phyloP scores from a whole-genome alignment of 169 alveolate genomes.

The Plasmodium vivax region DNA sequence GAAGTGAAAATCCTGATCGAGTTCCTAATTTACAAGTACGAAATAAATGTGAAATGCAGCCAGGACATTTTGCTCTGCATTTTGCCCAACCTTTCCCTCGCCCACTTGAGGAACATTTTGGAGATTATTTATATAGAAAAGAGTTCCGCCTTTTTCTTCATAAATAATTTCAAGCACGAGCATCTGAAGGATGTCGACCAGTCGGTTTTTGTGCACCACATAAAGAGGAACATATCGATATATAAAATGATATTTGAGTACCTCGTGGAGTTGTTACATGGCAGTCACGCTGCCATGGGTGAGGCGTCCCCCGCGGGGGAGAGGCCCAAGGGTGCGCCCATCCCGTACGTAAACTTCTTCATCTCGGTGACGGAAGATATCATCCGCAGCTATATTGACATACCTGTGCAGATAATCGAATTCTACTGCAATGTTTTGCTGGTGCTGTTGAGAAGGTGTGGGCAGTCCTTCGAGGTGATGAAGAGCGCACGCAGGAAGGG shows the following conservation, averaged over 20 bases:
- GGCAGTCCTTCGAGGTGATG: constrained; percentile 8
- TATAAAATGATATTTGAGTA: constrained; percentile 54
- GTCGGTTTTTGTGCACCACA: constrained; percentile 22
- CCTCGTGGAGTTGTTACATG: constrained; percentile 16
- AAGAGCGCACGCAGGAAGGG: neutral
- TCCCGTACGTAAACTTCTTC: constrained; percentile 45
- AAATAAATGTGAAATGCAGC: constrained; percentile 59
- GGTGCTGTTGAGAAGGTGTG: neutral
- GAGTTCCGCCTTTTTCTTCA: constrained; percentile 27
- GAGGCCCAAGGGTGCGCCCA: neutral
- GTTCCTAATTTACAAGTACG: constrained; percentile 66
- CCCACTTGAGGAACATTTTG: constrained; percentile 26
- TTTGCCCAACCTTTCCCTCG: constrained; percentile 23
- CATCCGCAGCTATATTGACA: constrained; percentile 31
- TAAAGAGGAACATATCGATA: constrained; percentile 39
- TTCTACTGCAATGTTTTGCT: constrained; percentile 43
- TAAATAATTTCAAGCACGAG: constrained; percentile 43
- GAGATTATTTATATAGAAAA: constrained; percentile 68
- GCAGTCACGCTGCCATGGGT: neutral
- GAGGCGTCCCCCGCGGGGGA: neutral
- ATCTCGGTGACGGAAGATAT: constrained; percentile 37
- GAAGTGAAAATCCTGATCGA: constrained; percentile 58
- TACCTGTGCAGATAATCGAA: constrained; percentile 30
- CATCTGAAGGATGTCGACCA: constrained; percentile 9
- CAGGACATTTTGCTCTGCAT: constrained; percentile 39